Evolutionary conservation across 164 flowering plant genomes (phyloP).

Genomic region (Magnolia kwangsiensis): DNA sequence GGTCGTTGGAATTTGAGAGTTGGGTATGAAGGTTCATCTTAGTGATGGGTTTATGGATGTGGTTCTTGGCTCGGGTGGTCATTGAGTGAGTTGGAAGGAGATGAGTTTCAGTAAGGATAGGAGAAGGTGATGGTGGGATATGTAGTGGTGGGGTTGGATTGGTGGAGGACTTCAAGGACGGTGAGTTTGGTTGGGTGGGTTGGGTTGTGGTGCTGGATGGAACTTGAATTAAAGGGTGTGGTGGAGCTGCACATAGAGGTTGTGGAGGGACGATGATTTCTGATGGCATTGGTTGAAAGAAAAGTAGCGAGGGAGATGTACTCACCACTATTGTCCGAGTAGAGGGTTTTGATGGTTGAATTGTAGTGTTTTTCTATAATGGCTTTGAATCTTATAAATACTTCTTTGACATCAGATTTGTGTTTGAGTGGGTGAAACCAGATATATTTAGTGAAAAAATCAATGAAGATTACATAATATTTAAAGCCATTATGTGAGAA

Average conservation of each 20-base stretch:
- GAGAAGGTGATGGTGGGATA: background rate
- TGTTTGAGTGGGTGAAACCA: no score
- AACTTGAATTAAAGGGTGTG: background rate
- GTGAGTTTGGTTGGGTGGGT: background rate
- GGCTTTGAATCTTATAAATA: no score
- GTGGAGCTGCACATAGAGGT: background rate
- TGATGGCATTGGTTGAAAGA: background rate
- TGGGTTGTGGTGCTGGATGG: background rate
- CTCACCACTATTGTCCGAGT: background rate
- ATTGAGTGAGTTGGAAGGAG: background rate
- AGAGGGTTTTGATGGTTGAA: background rate
- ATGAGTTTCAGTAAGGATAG: background rate
- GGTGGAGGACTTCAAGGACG: background rate
- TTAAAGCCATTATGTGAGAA: background rate
- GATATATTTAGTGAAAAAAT: no score
- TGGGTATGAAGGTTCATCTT: background rate
- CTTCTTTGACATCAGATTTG: no score
- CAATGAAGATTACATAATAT: no score
- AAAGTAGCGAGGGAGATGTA: no score
- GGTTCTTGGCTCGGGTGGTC: background rate
- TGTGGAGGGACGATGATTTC: background rate
- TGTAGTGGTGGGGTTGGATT: background rate
- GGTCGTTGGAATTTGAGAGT: background rate
- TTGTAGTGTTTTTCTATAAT: no score
- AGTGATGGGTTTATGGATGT: background rate